These are phyloP conservation scores for Xylariaceae sp. DNA, from an alignment of 2,329 filamentous ascomycete species.

Conservation along the genomic window DNA sequence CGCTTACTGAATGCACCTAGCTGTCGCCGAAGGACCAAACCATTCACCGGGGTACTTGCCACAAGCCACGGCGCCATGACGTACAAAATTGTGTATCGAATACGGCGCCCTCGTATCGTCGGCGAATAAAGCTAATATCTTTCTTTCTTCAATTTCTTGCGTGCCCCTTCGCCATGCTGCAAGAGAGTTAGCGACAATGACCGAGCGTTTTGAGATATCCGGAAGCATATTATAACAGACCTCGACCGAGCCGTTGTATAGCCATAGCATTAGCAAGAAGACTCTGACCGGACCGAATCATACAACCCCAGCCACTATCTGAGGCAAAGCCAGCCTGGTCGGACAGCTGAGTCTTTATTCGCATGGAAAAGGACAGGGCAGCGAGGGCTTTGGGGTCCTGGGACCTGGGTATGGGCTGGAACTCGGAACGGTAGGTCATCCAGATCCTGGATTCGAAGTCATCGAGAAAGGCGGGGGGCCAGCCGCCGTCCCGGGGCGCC, in stretches of 20 bases:
- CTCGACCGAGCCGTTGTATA: conserved; percentile 70
- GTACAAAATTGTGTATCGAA: conserved; percentile 91
- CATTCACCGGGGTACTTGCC: conserved; percentile 95
- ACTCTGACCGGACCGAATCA: conserved; percentile 95
- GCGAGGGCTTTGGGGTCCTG: conserved; percentile 66
- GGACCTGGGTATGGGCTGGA: conserved; percentile 75
- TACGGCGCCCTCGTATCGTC: conserved; percentile 84
- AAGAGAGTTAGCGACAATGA: conserved; percentile 20
- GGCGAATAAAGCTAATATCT: conserved; percentile 76
- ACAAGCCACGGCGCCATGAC: conserved; percentile 79
- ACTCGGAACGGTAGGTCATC: conserved; percentile 93
- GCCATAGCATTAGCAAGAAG: conserved; percentile 81
- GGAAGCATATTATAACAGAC: conserved; percentile 41
- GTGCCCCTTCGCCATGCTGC: conserved; percentile 70
- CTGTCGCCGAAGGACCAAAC: conserved; percentile 97
- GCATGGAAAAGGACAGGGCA: conserved; percentile 76
- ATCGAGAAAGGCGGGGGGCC: conserved; percentile 80
- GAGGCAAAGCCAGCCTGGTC: conserved; percentile 82
- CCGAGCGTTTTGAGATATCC: neutral
- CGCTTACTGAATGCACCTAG: conserved; percentile 84
- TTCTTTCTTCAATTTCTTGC: conserved; percentile 57
- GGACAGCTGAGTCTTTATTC: conserved; percentile 72
- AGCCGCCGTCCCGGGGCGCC: conserved; percentile 51
- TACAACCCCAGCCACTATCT: conserved; percentile 96
- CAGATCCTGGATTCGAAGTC: conserved; percentile 92